These are phyloP conservation scores for Penicillium sclerotiorum DNA, from an alignment of 2,329 filamentous ascomycete genomes.

Conservation along the genomic window DNA sequence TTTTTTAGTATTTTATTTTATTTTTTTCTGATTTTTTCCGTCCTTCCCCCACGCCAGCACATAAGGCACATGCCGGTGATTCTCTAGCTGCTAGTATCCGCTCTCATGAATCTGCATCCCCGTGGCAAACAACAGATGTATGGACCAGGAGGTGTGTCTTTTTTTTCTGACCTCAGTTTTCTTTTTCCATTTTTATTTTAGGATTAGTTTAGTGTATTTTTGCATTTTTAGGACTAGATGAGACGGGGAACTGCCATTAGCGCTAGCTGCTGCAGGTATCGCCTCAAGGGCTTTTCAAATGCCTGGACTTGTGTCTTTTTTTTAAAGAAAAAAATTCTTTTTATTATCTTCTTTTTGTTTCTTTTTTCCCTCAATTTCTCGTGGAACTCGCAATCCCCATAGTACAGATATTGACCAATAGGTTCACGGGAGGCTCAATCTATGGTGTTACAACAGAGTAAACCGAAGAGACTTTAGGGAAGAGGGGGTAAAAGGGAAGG, in stretches of 20 bases:
- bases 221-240: not conserved
- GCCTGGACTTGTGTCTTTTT: not conserved
- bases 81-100: slow-evolving; percentile 25
- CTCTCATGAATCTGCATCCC: slow-evolving; percentile 19
- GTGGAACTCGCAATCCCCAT: slow-evolving; percentile 13
- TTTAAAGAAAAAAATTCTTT: slow-evolving; percentile 10
- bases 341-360: not conserved
- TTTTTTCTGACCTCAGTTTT: not conserved
- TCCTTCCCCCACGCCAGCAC: slow-evolving; percentile 19
- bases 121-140: slow-evolving; percentile 20
- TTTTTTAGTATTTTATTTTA: not conserved
- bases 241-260: not conserved
- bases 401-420: slow-evolving; percentile 32
- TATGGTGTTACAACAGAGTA: slow-evolving; percentile 3
- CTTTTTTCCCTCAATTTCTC: not conserved
- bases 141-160: slow-evolving; percentile 5
- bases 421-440: slow-evolving; percentile 30
- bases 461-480: not conserved
- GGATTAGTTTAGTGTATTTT: too few relatives aligned
- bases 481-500: slow-evolving; percentile 2
- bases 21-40: slow-evolving; percentile 3
- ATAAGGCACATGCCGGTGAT: slow-evolving; percentile 30
- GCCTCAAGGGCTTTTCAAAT: not conserved
- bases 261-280: not conserved
- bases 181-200: too few relatives aligned